A percentile compares a stretch with the other conserved stretches of the same genome.
Evolutionary conservation across 345 rosid species (phyloP).

Genomic region (Lenwebbia sp.): DNA sequence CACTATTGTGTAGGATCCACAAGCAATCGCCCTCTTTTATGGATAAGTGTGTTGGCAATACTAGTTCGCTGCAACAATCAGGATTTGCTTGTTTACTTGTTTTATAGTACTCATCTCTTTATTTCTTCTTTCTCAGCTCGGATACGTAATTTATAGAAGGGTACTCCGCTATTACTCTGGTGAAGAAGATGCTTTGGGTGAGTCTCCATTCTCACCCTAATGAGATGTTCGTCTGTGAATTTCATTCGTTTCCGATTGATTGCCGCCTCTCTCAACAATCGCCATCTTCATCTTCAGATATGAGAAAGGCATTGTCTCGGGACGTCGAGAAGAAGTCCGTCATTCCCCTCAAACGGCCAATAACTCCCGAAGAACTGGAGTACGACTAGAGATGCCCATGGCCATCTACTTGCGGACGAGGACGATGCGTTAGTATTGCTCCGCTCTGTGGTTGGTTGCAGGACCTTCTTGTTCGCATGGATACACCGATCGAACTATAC

Average conservation of each 20-base stretch:
- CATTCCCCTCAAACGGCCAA: constrained; percentile 78
- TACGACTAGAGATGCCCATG: constrained; percentile 41
- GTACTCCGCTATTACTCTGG: constrained; percentile 92
- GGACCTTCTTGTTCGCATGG: background rate
- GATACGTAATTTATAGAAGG: constrained; percentile 75
- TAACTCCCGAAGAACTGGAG: constrained; percentile 84
- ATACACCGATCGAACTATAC: background rate
- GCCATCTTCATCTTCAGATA: constrained; percentile 37
- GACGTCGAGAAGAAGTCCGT: constrained; percentile 83
- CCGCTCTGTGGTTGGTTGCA: background rate
- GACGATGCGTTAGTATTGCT: background rate
- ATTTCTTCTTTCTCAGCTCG: constrained; percentile 39
- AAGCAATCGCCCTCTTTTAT: too few relatives aligned
- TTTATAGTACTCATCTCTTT: background rate
- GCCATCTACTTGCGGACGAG: background rate
- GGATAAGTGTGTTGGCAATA: background rate
- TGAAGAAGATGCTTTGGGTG: constrained; percentile 89
- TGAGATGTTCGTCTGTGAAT: background rate
- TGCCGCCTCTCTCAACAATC: background rate
- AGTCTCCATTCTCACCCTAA: constrained; percentile 5
- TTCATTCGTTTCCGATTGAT: background rate
- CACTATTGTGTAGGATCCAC: background rate
- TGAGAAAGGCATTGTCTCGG: constrained; percentile 88
- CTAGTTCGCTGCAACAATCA: background rate
- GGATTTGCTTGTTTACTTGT: background rate